These are phyloP conservation scores for Neofusicoccum umdonicola DNA, from an alignment of 2,329 filamentous ascomycete species.

Conservation along the genomic window DNA sequence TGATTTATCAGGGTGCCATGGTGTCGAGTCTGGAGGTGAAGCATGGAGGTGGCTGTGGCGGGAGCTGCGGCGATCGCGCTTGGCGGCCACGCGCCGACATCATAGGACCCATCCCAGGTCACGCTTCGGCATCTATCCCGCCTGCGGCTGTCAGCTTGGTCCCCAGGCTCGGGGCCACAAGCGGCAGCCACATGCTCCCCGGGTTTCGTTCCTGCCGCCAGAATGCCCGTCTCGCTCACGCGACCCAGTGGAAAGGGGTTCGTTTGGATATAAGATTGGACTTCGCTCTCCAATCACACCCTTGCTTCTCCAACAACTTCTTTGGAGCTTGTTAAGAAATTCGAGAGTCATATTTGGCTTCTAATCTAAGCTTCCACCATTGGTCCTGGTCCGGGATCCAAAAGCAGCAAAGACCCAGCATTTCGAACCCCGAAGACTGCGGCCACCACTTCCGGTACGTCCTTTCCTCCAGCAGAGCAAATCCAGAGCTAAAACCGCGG, in stretches of 20 bases:
- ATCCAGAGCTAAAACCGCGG: background rate
- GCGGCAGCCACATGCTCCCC: background rate
- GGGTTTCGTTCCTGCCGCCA: background rate
- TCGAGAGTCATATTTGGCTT: too few species aligned
- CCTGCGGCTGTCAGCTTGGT: background rate
- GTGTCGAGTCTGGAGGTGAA: background rate
- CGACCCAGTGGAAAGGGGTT: background rate
- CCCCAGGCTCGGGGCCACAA: background rate
- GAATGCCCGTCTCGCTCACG: background rate
- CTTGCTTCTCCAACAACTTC: background rate
- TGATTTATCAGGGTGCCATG: background rate
- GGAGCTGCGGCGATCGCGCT: conserved; percentile 13
- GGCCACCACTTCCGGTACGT: background rate
- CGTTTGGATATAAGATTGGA: background rate
- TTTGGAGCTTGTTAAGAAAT: too few species aligned
- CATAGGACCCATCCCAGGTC: background rate
- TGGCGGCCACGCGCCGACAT: conserved; percentile 14
- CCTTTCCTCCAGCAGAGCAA: background rate
- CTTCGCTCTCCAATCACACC: background rate
- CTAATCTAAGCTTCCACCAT: too few species aligned
- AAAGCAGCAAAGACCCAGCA: too few species aligned
- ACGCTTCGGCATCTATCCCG: background rate
- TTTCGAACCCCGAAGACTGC: background rate
- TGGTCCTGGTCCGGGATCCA: too few species aligned
- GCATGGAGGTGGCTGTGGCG: background rate